phyloP scores from a whole-genome alignment of 1,284 basidiomycete species.

The Ceratobasidium sp. region DNA sequence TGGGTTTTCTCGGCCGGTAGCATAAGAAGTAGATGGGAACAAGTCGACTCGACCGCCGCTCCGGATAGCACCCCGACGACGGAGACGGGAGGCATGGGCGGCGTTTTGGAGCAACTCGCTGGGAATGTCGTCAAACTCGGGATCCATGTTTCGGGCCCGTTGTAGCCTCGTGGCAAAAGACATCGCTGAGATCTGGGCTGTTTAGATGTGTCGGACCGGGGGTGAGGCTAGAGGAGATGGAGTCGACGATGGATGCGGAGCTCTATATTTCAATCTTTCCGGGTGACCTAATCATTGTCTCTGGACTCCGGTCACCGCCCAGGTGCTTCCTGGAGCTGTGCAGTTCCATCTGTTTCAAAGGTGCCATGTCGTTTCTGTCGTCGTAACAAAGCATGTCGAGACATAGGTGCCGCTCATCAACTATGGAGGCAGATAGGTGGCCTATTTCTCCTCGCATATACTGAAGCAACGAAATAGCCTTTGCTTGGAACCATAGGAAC shows the following conservation, averaged over 20 bases:
- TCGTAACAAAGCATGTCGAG: too few species aligned
- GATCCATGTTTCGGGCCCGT: constrained; percentile 13
- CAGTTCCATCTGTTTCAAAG: constrained; percentile 23
- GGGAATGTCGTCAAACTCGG: constrained; percentile 21
- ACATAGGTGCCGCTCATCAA: too few species aligned
- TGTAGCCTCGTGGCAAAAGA: constrained; percentile 6
- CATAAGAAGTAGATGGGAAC: background rate
- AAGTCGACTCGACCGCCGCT: constrained; percentile 25
- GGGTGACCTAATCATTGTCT: background rate
- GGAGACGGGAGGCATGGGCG: constrained; percentile 26
- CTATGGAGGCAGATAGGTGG: too few species aligned
- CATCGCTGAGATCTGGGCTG: background rate
- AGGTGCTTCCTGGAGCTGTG: constrained; percentile 7
- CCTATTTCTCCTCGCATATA: background rate
- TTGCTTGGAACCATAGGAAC: background rate
- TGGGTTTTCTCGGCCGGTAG: constrained; percentile 15
- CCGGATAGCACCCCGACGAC: constrained; percentile 28
- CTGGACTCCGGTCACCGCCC: constrained; percentile 1
- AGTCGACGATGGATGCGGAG: background rate
- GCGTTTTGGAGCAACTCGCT: constrained; percentile 30
- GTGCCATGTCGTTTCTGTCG: too few species aligned
- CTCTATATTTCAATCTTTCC: background rate
- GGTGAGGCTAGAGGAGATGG: background rate
- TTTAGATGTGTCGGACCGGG: background rate
- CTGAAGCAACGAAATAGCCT: background rate